A percentile compares a stretch with the other conserved stretches of the same genome.
phyloP scores from a whole-genome alignment of 2,329 filamentous ascomycete genomes.

The Scopulariopsis brevicaulis region DNA sequence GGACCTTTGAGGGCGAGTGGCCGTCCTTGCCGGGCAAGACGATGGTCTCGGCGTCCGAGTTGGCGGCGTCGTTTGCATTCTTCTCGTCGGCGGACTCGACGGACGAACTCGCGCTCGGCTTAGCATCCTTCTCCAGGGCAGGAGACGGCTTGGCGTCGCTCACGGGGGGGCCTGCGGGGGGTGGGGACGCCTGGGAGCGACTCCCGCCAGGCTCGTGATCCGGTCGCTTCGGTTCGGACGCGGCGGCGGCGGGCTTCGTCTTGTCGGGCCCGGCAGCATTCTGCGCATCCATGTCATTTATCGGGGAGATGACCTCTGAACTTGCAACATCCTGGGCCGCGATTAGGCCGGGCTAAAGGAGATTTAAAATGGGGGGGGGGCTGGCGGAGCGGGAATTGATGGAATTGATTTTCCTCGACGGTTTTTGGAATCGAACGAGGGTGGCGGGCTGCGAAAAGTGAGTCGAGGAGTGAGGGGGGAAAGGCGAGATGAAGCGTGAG shows the following conservation, averaged over 20 bases:
- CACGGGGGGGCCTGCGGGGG: slow-evolving; percentile 6
- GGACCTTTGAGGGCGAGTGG: slow-evolving; percentile 49
- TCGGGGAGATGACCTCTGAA: slow-evolving; percentile 34
- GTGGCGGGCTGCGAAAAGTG: not conserved
- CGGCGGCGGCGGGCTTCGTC: slow-evolving; percentile 41
- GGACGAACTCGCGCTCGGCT: not conserved
- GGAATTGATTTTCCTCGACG: not conserved
- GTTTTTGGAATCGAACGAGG: not conserved
- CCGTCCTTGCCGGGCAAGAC: slow-evolving; percentile 56
- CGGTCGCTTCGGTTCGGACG: slow-evolving; percentile 22
- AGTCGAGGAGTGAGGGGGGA: not conserved
- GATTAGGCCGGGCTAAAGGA: slow-evolving; percentile 18
- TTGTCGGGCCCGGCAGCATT: slow-evolving; percentile 53
- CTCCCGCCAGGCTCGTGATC: slow-evolving; percentile 9
- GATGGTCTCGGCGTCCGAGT: slow-evolving; percentile 63
- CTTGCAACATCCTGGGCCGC: slow-evolving; percentile 48
- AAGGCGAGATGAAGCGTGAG: not conserved
- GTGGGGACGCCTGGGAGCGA: slow-evolving; percentile 7
- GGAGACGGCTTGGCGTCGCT: slow-evolving; percentile 5
- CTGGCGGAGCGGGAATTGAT: slow-evolving; percentile 1
- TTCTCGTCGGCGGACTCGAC: slow-evolving; percentile 26
- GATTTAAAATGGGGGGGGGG: not conserved
- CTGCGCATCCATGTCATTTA: slow-evolving; percentile 60
- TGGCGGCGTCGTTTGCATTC: slow-evolving; percentile 36
- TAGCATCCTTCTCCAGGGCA: slow-evolving; percentile 4